Evolutionary conservation across 2,329 filamentous ascomycete species (phyloP), one percentile per base, ranked within the genome.

Genomic region (Aaosphaeria arxii): DNA sequence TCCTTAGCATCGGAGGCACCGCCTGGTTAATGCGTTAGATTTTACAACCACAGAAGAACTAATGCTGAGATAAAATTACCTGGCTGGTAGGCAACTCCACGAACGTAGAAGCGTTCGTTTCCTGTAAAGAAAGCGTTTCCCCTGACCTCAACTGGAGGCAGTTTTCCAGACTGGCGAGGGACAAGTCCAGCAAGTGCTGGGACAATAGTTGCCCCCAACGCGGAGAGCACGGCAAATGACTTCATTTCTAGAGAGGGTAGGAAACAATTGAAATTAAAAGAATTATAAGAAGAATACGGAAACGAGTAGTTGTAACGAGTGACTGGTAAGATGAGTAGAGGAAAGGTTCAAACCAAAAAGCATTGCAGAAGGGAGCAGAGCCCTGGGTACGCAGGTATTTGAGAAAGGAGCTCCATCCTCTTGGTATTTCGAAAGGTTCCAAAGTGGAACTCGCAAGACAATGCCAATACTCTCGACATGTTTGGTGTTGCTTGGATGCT

Each of bases 81-180:
- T 48, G 81, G 82, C 69, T 86, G 83, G 67, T 85, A 86, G 69
- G 87, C 85, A 54, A 83, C 74, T 63, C 81, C 80, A 50, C 79
- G 77, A 49, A 83, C 73, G 65, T 82, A 82, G 69, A 82, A 82
- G 53, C 84, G 80, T 30, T 81, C 64, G 48, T 79, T 59, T 41
- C 81, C 82, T 51, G 80, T 76, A 64, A 81, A 86, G 72, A 86
- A 86, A 48, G 83, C 78, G 67, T 85, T 85, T 61, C 83, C 81
- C 66, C 79, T 79, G 55, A 84, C 80, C 28, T 75, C 77, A 59
- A 86, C 74, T 7, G 79, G 67, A 7, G 78, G 76, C 30, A 83
- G 62, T 40, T 72, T 75, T 58, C 65, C 65, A 47, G 54, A 48
- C 47, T 66, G 62, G 31, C 64, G 60, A 13, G 61, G 50, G 42